Evolutionary conservation across 768 basidiomycete species (phyloP).

Genomic region (Kwoniella botswanensis): DNA sequence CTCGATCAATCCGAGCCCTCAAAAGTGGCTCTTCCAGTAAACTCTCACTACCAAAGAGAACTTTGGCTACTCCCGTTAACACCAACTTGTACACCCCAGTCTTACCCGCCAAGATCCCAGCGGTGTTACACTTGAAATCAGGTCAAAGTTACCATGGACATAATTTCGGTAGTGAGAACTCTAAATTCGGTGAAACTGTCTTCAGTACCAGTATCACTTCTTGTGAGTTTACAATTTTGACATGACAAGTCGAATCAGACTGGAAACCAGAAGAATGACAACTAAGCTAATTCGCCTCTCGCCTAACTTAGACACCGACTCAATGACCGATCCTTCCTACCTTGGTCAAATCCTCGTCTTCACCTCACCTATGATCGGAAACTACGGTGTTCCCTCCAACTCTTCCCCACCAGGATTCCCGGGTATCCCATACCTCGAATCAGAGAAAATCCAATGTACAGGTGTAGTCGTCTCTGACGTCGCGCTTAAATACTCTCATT

Average conservation of each 20-base stretch:
- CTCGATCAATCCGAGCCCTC: constrained; percentile 29
- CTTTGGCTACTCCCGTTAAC: constrained; percentile 47
- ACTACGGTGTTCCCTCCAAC: constrained; percentile 94
- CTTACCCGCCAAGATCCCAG: constrained; percentile 64
- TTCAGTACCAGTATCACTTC: constrained; percentile 99
- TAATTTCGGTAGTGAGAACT: constrained; percentile 85
- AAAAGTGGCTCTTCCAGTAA: constrained; percentile 23
- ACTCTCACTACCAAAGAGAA: constrained; percentile 35
- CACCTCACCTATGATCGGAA: constrained; percentile 96
- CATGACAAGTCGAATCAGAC: too few species aligned
- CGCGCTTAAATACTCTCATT: constrained; percentile 92
- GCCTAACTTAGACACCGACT: constrained; percentile 81
- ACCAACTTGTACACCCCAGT: constrained; percentile 45
- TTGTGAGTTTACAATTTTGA: constrained; percentile 64
- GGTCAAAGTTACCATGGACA: constrained; percentile 90
- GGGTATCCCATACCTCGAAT: constrained; percentile 77
- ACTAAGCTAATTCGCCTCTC: not conserved
- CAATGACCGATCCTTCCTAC: constrained; percentile 99
- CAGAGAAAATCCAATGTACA: constrained; percentile 83
- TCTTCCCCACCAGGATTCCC: constrained; percentile 63
- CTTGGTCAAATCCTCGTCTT: constrained; percentile 98
- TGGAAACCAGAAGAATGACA: too few species aligned
- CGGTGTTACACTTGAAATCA: constrained; percentile 86
- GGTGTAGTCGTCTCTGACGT: constrained; percentile 93
- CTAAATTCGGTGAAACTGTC: constrained; percentile 94